Base-by-base conservation (phyloP, 768 basidiomycete species). In the Xerocomellus amylosporus region DNA sequence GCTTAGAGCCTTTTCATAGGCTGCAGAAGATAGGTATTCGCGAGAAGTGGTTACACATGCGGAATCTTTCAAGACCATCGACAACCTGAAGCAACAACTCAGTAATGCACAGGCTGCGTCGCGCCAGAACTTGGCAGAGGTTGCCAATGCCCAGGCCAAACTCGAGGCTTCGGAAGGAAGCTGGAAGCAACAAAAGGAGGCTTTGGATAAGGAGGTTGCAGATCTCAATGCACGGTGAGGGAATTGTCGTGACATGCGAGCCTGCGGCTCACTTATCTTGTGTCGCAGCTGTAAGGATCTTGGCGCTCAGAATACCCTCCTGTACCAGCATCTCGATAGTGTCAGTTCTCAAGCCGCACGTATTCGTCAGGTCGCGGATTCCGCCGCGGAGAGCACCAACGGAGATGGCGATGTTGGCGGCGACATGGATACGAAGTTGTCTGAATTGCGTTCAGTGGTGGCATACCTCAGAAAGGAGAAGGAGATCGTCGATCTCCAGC, bases 401-500 rank as follows among this genome's bases (percentile, higher is more conserved):
- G 76, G 67, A 5, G 84, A 82, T 41, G 74, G 61, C 20, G 82
- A 82, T 19, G 63, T 70, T 0, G 53, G 71, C 9, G 83, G 77
- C 17, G 83, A 85, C 55, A 63, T 74, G 4, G 87, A 89, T 58
- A 76, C 77, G 2, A 87, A 90, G 65, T 59, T 89, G 10, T 76
- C 86, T 0, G 90, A 92, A 59, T 72, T 93, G 20, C 86, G 88
- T 28, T 81, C 87, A 17, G 86, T 93, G 26, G 85, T 93, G 40
- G 79, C 85, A 3, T 94, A 90, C 70, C 74, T 95, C 33, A 81
- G 93, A 39, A 91, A 88, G 64, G 93, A 94, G 77, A 93, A 95
- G 72, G 91, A 94, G 67, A 92, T 95, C 49, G 87, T 90, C 42
- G 92, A 95, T 60, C 79, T 93, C 31, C 90, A 93, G 58, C 77